Evolutionary conservation across 495 filamentous ascomycete species (phyloP).

Genomic region (Talaromyces thailandensis): DNA sequence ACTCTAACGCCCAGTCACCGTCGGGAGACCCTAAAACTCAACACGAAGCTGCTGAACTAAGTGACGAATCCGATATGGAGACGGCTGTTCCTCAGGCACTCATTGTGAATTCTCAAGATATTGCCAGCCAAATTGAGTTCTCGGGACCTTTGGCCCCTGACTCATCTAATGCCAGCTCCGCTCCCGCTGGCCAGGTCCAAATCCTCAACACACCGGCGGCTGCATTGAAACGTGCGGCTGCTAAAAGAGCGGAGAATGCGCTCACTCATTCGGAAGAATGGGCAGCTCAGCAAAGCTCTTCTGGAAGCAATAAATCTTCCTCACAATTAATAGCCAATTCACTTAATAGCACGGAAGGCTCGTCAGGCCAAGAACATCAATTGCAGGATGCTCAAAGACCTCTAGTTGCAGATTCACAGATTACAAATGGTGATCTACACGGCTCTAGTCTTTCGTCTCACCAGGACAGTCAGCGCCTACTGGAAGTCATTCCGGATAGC

Average conservation of each 20-base stretch:
- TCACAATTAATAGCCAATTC: conserved; percentile 16
- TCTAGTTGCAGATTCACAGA: conserved; percentile 5
- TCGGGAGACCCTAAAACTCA: not conserved
- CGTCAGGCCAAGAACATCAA: not conserved
- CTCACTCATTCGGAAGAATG: not conserved
- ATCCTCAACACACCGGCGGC: conserved; percentile 27
- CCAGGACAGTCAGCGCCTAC: conserved; percentile 3
- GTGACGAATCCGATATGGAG: conserved; percentile 46
- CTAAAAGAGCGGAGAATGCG: conserved; percentile 1
- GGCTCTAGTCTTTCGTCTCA: conserved; percentile 1
- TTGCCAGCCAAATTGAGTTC: conserved; percentile 20
- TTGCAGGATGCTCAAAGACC: not conserved
- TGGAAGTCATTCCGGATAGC: not conserved
- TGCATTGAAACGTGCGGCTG: conserved; percentile 8
- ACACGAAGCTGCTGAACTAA: not conserved
- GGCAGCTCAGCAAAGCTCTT: conserved; percentile 11
- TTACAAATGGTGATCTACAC: not conserved
- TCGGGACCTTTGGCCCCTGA: conserved; percentile 13
- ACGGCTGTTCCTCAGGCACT: conserved; percentile 42
- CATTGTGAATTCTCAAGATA: conserved; percentile 17
- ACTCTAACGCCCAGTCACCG: not conserved
- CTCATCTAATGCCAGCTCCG: conserved; percentile 13
- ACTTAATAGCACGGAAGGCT: not conserved
- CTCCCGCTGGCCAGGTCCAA: conserved; percentile 19
- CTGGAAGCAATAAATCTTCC: conserved; percentile 24